Base-by-base conservation (phyloP, 768 basidiomycete genomes). In the Trametes elegans region DNA sequence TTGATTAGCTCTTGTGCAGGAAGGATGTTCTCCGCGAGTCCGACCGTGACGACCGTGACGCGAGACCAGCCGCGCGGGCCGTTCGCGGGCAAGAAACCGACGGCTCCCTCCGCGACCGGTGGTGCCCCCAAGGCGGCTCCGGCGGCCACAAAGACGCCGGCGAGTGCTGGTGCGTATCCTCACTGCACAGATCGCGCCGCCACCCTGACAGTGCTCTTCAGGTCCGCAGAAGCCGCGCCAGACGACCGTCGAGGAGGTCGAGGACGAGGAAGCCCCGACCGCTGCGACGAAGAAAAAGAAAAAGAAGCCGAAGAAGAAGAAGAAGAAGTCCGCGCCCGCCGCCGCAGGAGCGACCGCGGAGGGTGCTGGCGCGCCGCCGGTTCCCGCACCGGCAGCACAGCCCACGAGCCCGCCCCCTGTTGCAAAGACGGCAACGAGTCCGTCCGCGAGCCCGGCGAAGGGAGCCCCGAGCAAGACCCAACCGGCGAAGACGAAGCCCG, bases 251-350 rank as follows among this genome's bases (percentile, higher is more conserved):
- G 88, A 89, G 62, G 87, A 91, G 36, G 84, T 81, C 0, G 85
- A 87, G 45, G 90, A 89, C 44, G 87, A 87, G 64, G 85, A 82
- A 29, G 79, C 77, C 4, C 70, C 68, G 1, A 49, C 64, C 2
- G 43, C 68, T 1, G 70, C 75, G 2, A 64, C 73, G 41, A 88
- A 89, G 74, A 89, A 87, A 68, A 87, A 89, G 70, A 85, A 85
- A 68, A 87, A 86, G 71, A 88, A 87, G 62, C 71, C 79, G 19
- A 89, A 86, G 74, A 90, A 88, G 67, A 83, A 88, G 67, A 83
- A 81, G 68, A 79, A 80, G 60, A 70, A 71, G 50, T 56, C 73
- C 7, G 49, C 71, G 18, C 53, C 69, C 3, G 56, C 70, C 5
- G 44, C 70, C 31, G 60, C 47, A n/a, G 40, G 51, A 2, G 49